Evolutionary conservation across 192 early-diverging fungal species (phyloP).

Genomic region (Martensiomyces pterosporus): DNA sequence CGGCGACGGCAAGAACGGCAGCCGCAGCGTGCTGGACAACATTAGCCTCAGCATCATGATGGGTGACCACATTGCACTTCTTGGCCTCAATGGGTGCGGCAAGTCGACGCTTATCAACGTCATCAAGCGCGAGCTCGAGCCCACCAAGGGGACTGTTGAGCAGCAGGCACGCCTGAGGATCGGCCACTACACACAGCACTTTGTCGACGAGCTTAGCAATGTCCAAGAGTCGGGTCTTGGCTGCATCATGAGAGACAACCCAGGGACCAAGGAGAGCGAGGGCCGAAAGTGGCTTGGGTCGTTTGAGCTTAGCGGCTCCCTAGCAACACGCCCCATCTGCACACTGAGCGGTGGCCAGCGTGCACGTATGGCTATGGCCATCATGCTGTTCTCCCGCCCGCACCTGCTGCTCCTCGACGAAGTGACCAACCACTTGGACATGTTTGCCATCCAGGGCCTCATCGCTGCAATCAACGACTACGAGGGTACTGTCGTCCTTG

Average conservation of each 20-base stretch:
- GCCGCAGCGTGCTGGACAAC: slow-evolving; percentile 53
- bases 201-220: slow-evolving; percentile 64
- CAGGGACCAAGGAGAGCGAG: slow-evolving; percentile 55
- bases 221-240: slow-evolving; percentile 52
- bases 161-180: slow-evolving; percentile 61
- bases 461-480: slow-evolving; percentile 66
- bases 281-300: slow-evolving; percentile 70
- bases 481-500: slow-evolving; percentile 71
- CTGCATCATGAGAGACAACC: slow-evolving; percentile 46
- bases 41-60: slow-evolving; percentile 68
- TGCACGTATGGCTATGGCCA: slow-evolving; percentile 71
- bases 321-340: slow-evolving; percentile 58
- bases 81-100: slow-evolving; percentile 83
- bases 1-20: slow-evolving; percentile 8
- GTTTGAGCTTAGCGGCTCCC: slow-evolving; percentile 67
- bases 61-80: slow-evolving; percentile 64
- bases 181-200: slow-evolving; percentile 83
- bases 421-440: slow-evolving; percentile 88
- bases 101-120: slow-evolving; percentile 77
- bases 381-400: slow-evolving; percentile 59
- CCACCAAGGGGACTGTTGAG: slow-evolving; percentile 61
- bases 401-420: slow-evolving; percentile 76
- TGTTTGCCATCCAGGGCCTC: slow-evolving; percentile 75
- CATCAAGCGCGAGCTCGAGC: slow-evolving; percentile 59
- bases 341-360: slow-evolving; percentile 80